phyloP scores from a whole-genome alignment of 352 stramenopile species.

The Albugo candida region DNA sequence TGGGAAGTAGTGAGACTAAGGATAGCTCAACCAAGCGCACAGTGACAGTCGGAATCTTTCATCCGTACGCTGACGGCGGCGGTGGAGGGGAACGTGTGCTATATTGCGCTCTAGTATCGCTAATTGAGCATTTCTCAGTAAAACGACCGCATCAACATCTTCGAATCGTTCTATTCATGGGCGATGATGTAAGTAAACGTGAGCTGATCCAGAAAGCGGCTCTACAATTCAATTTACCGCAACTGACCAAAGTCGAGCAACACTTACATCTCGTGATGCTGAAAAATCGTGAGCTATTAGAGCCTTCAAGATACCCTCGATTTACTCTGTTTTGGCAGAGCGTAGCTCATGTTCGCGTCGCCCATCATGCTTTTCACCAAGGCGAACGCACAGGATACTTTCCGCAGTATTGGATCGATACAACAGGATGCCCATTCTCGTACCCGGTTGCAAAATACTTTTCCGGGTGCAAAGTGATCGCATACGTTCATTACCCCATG shows the following conservation, averaged over 20 bases:
- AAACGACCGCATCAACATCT: constrained; percentile 10
- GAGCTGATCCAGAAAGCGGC: constrained; percentile 60
- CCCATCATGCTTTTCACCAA: constrained; percentile 62
- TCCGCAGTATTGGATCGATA: constrained; percentile 92
- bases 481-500: constrained; percentile 99
- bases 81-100: constrained; percentile 97
- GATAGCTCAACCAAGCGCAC: neutral
- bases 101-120: constrained; percentile 86
- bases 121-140: constrained; percentile 30
- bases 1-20: no score
- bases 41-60: constrained; percentile 81
- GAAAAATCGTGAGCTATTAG: constrained; percentile 34
- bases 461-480: constrained; percentile 67
- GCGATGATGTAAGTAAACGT: constrained; percentile 43
- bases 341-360: constrained; percentile 84
- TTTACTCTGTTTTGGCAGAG: constrained; percentile 95
- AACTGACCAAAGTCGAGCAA: constrained; percentile 34
- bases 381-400: constrained; percentile 17
- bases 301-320: constrained; percentile 55
- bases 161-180: constrained; percentile 42
- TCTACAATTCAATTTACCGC: constrained; percentile 74
- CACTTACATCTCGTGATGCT: constrained; percentile 62
- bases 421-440: constrained; percentile 94
- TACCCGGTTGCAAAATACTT: constrained; percentile 84
- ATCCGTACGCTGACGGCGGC: constrained; percentile 87